phyloP scores from a whole-genome alignment of 2,329 filamentous ascomycete genomes.

The Tolypocladium pustulatum region DNA sequence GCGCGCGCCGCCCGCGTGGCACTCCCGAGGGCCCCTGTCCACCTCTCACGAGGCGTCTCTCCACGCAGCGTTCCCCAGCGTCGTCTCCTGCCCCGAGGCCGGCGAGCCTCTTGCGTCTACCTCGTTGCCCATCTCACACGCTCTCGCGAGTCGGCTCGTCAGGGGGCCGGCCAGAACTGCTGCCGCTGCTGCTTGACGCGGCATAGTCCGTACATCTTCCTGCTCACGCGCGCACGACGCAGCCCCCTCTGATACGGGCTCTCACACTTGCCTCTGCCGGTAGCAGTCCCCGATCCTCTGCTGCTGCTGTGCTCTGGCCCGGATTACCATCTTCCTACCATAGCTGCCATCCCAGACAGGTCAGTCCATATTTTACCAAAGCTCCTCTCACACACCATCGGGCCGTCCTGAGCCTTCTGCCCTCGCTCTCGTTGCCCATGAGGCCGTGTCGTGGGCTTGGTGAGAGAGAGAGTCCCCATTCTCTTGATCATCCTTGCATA shows the following conservation, averaged over 20 bases:
- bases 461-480: slow-evolving; percentile 12
- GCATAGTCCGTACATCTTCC: background rate
- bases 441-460: slow-evolving; percentile 14
- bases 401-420: slow-evolving; percentile 9
- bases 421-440: slow-evolving; percentile 14
- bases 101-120: background rate
- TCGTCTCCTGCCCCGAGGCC: background rate
- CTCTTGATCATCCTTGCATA: background rate
- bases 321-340: slow-evolving; percentile 5
- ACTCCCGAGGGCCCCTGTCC: slow-evolving; percentile 8
- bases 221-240: background rate
- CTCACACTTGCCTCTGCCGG: background rate
- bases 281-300: background rate
- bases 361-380: slow-evolving; percentile 15
- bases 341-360: slow-evolving; percentile 14
- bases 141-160: background rate
- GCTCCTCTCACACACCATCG: slow-evolving; percentile 5
- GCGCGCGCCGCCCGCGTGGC: slow-evolving; percentile 11
- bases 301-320: slow-evolving; percentile 1
- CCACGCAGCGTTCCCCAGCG: background rate
- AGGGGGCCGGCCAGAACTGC: background rate
- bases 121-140: background rate
- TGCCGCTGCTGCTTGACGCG: background rate
- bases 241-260: slow-evolving; percentile 4
- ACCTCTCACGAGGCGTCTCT: slow-evolving; percentile 8